Conservation (phyloP, 768 basidiomycete species). For the Tylopilus intermedius region DNA sequence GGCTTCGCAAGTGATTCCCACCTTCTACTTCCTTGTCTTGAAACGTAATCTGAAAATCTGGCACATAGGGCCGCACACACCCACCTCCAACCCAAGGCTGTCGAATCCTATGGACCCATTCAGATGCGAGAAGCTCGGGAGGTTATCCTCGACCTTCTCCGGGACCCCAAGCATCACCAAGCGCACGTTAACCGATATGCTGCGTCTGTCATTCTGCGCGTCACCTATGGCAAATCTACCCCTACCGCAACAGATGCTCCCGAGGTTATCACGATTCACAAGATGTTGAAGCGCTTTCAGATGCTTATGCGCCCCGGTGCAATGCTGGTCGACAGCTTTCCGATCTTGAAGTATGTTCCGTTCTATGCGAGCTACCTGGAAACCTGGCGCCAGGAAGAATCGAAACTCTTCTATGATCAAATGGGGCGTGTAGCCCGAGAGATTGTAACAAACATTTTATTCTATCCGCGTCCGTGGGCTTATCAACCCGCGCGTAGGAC, state of each 20-base stretch:
- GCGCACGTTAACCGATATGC: constrained; percentile 47
- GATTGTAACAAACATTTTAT: constrained; percentile 32
- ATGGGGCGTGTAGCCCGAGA: constrained; percentile 41
- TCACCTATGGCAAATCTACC: constrained; percentile 33
- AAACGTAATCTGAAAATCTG: not conserved
- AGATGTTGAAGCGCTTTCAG: constrained; percentile 33
- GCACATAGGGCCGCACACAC: constrained; percentile 49
- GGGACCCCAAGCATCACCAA: constrained; percentile 41
- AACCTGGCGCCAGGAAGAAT: constrained; percentile 52
- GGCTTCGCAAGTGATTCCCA: constrained; percentile 46
- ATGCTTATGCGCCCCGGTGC: constrained; percentile 34
- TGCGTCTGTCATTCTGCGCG: constrained; percentile 32
- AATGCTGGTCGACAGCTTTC: constrained; percentile 33
- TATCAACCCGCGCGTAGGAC: constrained; percentile 11
- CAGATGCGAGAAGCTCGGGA: constrained; percentile 37
- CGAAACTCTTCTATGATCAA: constrained; percentile 50
- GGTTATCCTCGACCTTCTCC: constrained; percentile 29
- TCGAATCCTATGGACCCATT: constrained; percentile 45
- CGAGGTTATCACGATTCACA: constrained; percentile 32
- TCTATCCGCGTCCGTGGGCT: not conserved
- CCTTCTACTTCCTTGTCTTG: not conserved
- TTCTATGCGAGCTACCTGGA: constrained; percentile 57
- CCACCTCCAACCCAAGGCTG: constrained; percentile 51
- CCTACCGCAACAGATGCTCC: constrained; percentile 28
- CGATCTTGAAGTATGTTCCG: constrained; percentile 46